Base-by-base conservation (phyloP, 495 filamentous ascomycete species). In the Hyaloscypha bicolor region DNA sequence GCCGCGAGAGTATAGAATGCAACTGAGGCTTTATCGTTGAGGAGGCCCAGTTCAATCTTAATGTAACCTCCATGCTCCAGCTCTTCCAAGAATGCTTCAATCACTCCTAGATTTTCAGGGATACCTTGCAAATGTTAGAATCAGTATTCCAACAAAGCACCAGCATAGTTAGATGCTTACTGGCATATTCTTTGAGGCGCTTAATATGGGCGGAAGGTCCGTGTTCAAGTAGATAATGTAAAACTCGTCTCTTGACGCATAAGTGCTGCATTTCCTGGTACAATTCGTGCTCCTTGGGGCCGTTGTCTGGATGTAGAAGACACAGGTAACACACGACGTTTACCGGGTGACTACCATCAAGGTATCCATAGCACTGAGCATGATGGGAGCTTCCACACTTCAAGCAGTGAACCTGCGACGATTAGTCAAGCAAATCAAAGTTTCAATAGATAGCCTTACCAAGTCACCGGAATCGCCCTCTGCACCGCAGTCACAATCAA, bases 401-500 rank as follows among this genome's bases (percentile, higher is more conserved):
- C 53, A 16, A n/a, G 32, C 66, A 64, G 52, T 61, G 22, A 32
- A 63, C 37, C 65, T 67, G 30, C 31, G 42, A 19, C 4, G 4
- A 30, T 62, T 48, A 62, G 60, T 39, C 21, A 62, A 25, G 19
- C 29, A 37, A 21, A 35, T n/a, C 33, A 22, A 22, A 48, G 12
- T 62, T 2, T 16, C 37, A 58, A 9, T 11, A 9, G 32, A 4
- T 14, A 29, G 4, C 11, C 53, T 63, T 60, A 67, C 68, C 59
- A 67, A 11, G 33, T 59, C 42, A 9, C 31, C 22, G 0, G 51
- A 14, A 32, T 63, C 63, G 14, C 55, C 45, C 9, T 39, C n/a
- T 35, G 42, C 53, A 31, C 52, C 60, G 35, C 68, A 70, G 51
- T 70, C 68, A 51, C 68, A 70, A 64, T 14, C 42, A 48, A 48